These are phyloP conservation scores for Penicillium nordicum DNA, from an alignment of 2,329 filamentous ascomycete species.

Conservation along the genomic window DNA sequence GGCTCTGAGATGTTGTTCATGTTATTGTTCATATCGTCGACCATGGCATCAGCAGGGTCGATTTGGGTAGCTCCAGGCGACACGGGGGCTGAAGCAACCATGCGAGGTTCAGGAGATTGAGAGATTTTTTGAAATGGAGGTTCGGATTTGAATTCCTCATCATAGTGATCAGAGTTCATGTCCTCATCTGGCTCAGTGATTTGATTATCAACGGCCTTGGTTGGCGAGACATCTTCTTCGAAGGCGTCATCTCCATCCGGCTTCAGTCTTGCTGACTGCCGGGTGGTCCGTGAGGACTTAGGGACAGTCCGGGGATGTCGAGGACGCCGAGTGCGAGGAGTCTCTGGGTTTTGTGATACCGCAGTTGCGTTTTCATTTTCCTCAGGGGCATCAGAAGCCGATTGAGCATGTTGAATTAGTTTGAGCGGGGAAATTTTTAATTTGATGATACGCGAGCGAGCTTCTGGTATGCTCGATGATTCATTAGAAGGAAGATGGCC, in stretches of 20 bases:
- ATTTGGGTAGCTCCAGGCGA: constrained; percentile 10
- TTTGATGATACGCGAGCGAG: constrained; percentile 17
- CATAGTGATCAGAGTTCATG: constrained; percentile 3
- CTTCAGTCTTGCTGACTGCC: constrained; percentile 35
- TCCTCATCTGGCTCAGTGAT: constrained; percentile 12
- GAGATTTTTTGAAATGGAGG: constrained; percentile 15
- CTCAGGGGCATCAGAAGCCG: neutral
- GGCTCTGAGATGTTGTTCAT: neutral
- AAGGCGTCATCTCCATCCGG: constrained; percentile 19
- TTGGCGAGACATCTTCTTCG: constrained; percentile 16
- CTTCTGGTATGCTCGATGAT: constrained; percentile 1
- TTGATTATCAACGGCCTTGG: constrained; percentile 10
- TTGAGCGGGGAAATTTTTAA: constrained; percentile 12
- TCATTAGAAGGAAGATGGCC: constrained; percentile 4
- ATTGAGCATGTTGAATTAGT: neutral
- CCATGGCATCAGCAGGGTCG: neutral
- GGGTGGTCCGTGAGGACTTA: constrained; percentile 34
- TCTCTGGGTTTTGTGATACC: constrained; percentile 23
- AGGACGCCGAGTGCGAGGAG: constrained; percentile 33
- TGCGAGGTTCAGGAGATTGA: constrained; percentile 11
- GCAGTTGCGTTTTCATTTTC: constrained; percentile 10
- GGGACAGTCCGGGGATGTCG: constrained; percentile 29
- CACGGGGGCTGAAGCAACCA: constrained; percentile 13
- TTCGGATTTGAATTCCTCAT: constrained; percentile 12
- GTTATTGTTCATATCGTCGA: neutral